These are phyloP conservation scores for Saturnispora diversa DNA, from an alignment of 805 yeast species.

Conservation along the genomic window DNA sequence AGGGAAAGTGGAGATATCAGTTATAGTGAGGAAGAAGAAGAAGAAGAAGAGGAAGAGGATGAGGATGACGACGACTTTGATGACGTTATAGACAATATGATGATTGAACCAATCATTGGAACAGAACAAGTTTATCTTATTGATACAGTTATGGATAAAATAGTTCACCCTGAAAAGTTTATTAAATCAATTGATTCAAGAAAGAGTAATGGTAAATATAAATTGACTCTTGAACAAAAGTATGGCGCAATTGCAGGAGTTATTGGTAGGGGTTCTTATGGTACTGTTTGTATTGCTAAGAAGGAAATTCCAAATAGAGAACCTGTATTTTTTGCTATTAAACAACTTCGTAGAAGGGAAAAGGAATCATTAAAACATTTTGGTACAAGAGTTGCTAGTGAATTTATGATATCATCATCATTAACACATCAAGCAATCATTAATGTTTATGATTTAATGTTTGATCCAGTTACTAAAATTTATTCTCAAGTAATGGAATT, in stretches of 20 bases:
- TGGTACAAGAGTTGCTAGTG: conserved; percentile 73
- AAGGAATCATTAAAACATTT: conserved; percentile 51
- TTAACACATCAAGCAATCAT: conserved; percentile 69
- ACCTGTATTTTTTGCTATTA: conserved; percentile 58
- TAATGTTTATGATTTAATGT: conserved; percentile 73
- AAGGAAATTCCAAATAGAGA: conserved; percentile 35
- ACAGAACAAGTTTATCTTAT: conserved; percentile 41
- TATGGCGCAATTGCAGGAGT: conserved; percentile 47
- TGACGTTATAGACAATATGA: conserved; percentile 33
- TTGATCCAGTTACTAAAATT: conserved; percentile 57
- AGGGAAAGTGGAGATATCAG: no score
- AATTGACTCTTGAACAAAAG: conserved; percentile 34
- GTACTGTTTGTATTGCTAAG: conserved; percentile 37
- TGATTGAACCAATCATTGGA: conserved; percentile 43
- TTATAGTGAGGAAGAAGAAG: neutral
- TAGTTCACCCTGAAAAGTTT: conserved; percentile 34
- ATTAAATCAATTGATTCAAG: conserved; percentile 23
- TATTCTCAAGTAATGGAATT: conserved; percentile 93
- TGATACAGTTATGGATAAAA: conserved; percentile 39
- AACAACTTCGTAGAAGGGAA: conserved; percentile 59
- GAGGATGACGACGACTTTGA: conserved; percentile 25
- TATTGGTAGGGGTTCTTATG: conserved; percentile 41
- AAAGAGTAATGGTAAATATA: conserved; percentile 20
- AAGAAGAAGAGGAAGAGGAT: conserved; percentile 12
- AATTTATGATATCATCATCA: conserved; percentile 79